Percentiles rank a stretch among this genome's conserved stretches.
phyloP scores from a whole-genome alignment of 2,329 filamentous ascomycete species.

The Cladobotryum protrusum region DNA sequence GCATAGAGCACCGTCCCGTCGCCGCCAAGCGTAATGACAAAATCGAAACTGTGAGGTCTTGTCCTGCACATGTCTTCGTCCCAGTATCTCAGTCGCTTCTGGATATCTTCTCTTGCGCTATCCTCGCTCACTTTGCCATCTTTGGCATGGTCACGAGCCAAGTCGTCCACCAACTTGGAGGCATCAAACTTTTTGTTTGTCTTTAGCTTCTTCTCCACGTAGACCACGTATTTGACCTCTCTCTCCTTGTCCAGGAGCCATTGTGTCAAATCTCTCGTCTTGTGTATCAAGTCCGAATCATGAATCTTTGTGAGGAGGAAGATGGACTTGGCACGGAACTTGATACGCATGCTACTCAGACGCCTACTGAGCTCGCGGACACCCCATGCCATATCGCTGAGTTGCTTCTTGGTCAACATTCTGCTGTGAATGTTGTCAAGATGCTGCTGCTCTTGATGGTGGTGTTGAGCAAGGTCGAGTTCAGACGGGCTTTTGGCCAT shows the following conservation, averaged over 20 bases:
- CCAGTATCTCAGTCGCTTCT: conserved; percentile 70
- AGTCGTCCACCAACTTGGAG: conserved; percentile 58
- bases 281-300: conserved; percentile 69
- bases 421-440: conserved; percentile 49
- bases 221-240: conserved; percentile 66
- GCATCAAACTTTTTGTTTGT: conserved; percentile 68
- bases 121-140: conserved; percentile 28
- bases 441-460: background rate
- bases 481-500: conserved; percentile 40
- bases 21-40: conserved; percentile 84
- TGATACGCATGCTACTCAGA: conserved; percentile 74
- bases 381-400: conserved; percentile 95
- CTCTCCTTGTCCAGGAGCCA: conserved; percentile 75
- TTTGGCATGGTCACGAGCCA: conserved; percentile 38
- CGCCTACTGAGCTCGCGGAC: conserved; percentile 85
- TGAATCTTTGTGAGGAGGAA: conserved; percentile 91
- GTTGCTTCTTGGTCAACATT: conserved; percentile 88
- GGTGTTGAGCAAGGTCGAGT: conserved; percentile 27
- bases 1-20: conserved; percentile 97
- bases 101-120: conserved; percentile 30
- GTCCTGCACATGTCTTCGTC: conserved; percentile 68
- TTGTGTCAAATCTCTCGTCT: conserved; percentile 68
- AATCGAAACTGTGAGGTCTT: conserved; percentile 84
- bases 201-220: conserved; percentile 71
- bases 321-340: conserved; percentile 73